A percentile compares a stretch with the other conserved stretches of the same genome.
These are phyloP conservation scores for Trichoderma sp. DNA, from an alignment of 2,329 filamentous ascomycete species.

Conservation along the genomic window DNA sequence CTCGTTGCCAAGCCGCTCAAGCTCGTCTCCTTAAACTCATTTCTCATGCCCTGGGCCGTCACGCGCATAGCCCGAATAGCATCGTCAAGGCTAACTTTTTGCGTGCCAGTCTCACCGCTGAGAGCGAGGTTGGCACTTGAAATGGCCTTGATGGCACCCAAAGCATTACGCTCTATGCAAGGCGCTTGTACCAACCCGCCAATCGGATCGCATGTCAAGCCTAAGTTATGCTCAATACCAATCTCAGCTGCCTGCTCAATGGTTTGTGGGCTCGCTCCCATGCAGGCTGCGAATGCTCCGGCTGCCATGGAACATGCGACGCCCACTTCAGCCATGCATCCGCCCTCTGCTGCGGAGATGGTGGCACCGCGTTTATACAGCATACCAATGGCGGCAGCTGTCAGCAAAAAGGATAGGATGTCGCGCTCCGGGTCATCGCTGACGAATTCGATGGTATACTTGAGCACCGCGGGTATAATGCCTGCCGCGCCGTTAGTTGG, in stretches of 20 bases:
- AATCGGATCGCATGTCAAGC: constrained; percentile 12
- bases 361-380: constrained; percentile 17
- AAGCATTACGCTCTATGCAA: constrained; percentile 15
- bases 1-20: constrained; percentile 10
- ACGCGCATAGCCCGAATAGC: constrained; percentile 11
- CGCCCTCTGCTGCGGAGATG: constrained; percentile 16
- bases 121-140: constrained; percentile 13
- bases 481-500: constrained; percentile 13
- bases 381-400: constrained; percentile 12
- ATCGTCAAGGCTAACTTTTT: constrained; percentile 15
- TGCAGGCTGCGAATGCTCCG: constrained; percentile 15
- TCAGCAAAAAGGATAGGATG: constrained; percentile 9
- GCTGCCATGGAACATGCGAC: constrained; percentile 15
- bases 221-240: constrained; percentile 5
- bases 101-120: constrained; percentile 10
- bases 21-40: constrained; percentile 17
- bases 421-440: constrained; percentile 10
- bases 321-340: constrained; percentile 14
- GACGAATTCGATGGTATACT: constrained; percentile 10
- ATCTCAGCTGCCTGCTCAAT: constrained; percentile 16
- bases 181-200: constrained; percentile 1
- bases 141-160: constrained; percentile 15
- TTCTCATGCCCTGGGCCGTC: constrained; percentile 12
- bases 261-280: constrained; percentile 11
- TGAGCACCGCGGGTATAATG: constrained; percentile 15